A percentile compares a stretch with the other conserved stretches of the same genome.
These are phyloP conservation scores for Penicillium sp. DNA, from an alignment of 2,329 filamentous ascomycete genomes.

Conservation along the genomic window DNA sequence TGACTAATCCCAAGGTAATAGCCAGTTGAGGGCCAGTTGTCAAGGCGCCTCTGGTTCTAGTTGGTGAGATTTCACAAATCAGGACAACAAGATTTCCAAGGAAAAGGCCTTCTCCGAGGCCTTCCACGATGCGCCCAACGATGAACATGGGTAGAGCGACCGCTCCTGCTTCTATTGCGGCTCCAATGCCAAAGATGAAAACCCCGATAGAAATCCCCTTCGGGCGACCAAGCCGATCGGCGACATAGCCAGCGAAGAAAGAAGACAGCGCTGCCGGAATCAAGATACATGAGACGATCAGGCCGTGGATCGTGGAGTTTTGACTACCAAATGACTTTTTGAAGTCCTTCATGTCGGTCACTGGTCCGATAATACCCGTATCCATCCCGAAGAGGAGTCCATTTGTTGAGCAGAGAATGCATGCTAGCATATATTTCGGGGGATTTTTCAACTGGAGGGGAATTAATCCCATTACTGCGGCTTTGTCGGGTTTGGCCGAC, in stretches of 20 bases:
- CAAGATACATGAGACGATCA: conserved; percentile 60
- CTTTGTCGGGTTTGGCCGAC: not conserved
- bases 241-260: conserved; percentile 57
- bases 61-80: conserved; percentile 61
- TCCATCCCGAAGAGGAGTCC: conserved; percentile 12
- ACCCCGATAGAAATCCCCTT: conserved; percentile 51
- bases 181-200: conserved; percentile 54
- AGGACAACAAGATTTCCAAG: conserved; percentile 58
- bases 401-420: conserved; percentile 10
- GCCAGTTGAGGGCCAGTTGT: conserved; percentile 55
- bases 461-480: conserved; percentile 1
- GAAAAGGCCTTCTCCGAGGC: conserved; percentile 59
- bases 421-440: conserved; percentile 9
- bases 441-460: not conserved
- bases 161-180: conserved; percentile 52
- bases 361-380: conserved; percentile 44
- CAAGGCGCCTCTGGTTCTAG: conserved; percentile 50
- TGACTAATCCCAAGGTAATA: conserved; percentile 50
- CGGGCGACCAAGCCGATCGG: conserved; percentile 52
- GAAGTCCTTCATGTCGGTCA: conserved; percentile 59
- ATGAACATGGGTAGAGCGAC: conserved; percentile 53
- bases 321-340: conserved; percentile 50
- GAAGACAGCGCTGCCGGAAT: conserved; percentile 58
- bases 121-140: conserved; percentile 54
- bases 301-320: conserved; percentile 54